Conservation (phyloP, 2,329 filamentous ascomycete genomes). For the Emergomyces pasteurianus region DNA sequence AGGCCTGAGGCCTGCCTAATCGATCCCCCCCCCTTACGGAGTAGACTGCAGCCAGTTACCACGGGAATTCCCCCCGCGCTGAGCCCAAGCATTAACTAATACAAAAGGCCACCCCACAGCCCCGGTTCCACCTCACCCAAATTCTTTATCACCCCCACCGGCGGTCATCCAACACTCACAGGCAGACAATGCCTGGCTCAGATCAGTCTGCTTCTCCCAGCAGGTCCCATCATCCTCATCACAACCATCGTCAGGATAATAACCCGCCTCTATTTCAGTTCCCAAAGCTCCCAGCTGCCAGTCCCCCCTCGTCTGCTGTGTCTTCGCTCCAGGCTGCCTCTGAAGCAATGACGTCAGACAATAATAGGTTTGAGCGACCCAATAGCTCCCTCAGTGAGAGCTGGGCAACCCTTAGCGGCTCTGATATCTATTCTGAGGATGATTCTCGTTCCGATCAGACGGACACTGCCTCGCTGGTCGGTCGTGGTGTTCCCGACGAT, state of each 20-base stretch:
- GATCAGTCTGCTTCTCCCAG: background rate
- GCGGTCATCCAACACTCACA: background rate
- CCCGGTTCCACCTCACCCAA: background rate
- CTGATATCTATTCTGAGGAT: constrained; percentile 34
- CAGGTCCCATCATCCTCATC: constrained; percentile 30
- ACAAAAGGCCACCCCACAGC: background rate
- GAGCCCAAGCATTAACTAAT: background rate
- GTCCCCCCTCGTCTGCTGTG: constrained; percentile 31
- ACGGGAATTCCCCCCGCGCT: background rate
- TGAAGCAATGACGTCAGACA: constrained; percentile 25
- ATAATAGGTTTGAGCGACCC: constrained; percentile 15
- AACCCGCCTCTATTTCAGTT: constrained; percentile 26
- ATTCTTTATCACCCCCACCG: too few relatives aligned
- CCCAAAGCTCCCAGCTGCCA: constrained; percentile 29
- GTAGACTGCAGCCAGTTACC: too few relatives aligned
- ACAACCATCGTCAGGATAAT: constrained; percentile 19
- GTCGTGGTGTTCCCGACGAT: constrained; percentile 31
- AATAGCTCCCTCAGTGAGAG: constrained; percentile 31
- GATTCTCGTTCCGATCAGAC: constrained; percentile 34
- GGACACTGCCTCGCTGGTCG: constrained; percentile 32
- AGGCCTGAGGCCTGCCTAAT: background rate
- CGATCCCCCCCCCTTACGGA: too few relatives aligned
- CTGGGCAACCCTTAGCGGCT: constrained; percentile 35
- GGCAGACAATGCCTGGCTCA: constrained; percentile 2
- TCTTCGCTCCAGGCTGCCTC: constrained; percentile 20